These are phyloP conservation scores for Sclerospora graminicola DNA, from an alignment of 352 stramenopile species.

Conservation along the genomic window DNA sequence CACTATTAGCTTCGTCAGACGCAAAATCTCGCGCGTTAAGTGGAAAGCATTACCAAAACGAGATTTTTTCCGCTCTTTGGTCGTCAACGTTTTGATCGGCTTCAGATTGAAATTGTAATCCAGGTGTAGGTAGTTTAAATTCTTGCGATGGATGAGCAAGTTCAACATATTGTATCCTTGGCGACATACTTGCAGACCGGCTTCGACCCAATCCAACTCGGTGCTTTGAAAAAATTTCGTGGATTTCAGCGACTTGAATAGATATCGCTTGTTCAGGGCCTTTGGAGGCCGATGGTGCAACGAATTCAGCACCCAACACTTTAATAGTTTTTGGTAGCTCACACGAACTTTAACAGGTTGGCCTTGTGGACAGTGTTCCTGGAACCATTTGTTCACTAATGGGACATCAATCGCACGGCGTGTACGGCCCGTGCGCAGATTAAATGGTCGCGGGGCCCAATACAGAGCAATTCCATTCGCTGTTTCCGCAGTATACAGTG, in stretches of 20 bases:
- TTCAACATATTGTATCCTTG: slow-evolving; percentile 99
- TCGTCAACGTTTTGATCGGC: slow-evolving; percentile 99
- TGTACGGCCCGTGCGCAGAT: slow-evolving; percentile 92
- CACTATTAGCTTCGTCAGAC: slow-evolving; percentile 98
- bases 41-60: slow-evolving; percentile 94
- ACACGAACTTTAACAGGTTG: slow-evolving; percentile 99
- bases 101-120: slow-evolving; percentile 99
- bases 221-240: slow-evolving; percentile 99
- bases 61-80: slow-evolving; percentile 99
- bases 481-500: slow-evolving; percentile 93
- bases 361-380: slow-evolving; percentile 96
- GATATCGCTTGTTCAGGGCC: slow-evolving; percentile 94
- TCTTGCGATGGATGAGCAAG: slow-evolving; percentile 98
- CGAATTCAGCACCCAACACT: slow-evolving; percentile 99
- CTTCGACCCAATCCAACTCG: slow-evolving; percentile 98
- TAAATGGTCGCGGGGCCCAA: slow-evolving; percentile 96
- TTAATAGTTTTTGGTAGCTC: slow-evolving; percentile 99
- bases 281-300: slow-evolving; percentile 91
- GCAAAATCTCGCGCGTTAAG: slow-evolving; percentile 96
- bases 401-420: slow-evolving; percentile 95
- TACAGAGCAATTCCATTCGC: slow-evolving; percentile 97
- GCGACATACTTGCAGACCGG: slow-evolving; percentile 94
- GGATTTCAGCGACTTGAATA: slow-evolving; percentile 98
- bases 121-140: slow-evolving; percentile 99
- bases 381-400: slow-evolving; percentile 98